phyloP scores from a whole-genome alignment of 495 filamentous ascomycete genomes.

The Tuber umbilicatum region DNA sequence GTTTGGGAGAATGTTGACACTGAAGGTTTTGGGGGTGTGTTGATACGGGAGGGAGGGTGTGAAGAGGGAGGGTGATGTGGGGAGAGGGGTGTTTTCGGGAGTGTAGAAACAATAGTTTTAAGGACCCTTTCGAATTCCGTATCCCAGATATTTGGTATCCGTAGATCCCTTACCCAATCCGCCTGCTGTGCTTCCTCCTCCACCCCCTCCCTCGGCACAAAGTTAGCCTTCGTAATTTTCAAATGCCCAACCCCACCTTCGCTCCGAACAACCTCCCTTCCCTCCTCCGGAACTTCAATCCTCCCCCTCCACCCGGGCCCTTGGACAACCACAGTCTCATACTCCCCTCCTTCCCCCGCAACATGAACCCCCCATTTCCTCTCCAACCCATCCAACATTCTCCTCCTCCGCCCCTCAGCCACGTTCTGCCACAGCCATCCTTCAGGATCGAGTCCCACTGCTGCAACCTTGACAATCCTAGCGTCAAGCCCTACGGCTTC shows the following conservation, averaged over 20 bases:
- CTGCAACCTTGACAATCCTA: conserved; percentile 88
- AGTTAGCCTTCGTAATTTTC: conserved; percentile 53
- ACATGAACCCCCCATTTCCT: conserved; percentile 59
- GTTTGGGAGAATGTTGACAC: background rate
- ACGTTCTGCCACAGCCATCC: conserved; percentile 79
- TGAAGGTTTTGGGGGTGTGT: conserved; percentile 6
- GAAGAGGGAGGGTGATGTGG: conserved; percentile 8
- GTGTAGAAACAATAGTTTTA: conserved; percentile 19
- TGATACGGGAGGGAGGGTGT: conserved; percentile 47
- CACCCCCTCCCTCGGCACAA: conserved; percentile 49
- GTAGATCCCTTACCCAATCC: conserved; percentile 48
- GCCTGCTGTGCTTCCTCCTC: conserved; percentile 18
- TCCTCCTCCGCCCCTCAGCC: conserved; percentile 48
- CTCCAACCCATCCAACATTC: conserved; percentile 57
- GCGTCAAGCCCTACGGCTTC: conserved; percentile 66
- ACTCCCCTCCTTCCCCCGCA: conserved; percentile 87
- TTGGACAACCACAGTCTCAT: conserved; percentile 83
- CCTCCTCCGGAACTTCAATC: conserved; percentile 57
- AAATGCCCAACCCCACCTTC: conserved; percentile 63
- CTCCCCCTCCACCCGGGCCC: conserved; percentile 60
- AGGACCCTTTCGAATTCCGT: conserved; percentile 43
- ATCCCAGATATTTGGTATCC: conserved; percentile 51
- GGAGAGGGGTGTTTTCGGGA: background rate
- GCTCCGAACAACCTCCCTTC: conserved; percentile 56
- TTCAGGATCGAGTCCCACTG: conserved; percentile 70